Conservation (phyloP, 2,329 filamentous ascomycete genomes). For the Rachicladosporium sp. region DNA sequence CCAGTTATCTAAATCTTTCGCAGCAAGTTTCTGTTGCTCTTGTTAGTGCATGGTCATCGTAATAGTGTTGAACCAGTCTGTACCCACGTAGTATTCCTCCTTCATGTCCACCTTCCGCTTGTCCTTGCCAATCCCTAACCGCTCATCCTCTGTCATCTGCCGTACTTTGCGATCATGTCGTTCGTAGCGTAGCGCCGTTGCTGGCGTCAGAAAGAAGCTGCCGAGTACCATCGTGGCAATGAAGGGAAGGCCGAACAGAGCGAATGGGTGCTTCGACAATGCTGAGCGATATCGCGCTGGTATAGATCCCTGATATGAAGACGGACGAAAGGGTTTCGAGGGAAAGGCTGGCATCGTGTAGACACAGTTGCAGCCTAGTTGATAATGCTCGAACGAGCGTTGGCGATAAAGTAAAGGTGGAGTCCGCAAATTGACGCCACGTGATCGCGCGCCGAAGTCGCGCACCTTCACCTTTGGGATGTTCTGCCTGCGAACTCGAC, state of each 20-base stretch:
- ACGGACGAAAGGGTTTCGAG: conserved; percentile 45
- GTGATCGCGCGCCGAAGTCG: too few relatives aligned
- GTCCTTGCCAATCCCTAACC: conserved; percentile 63
- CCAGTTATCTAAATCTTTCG: conserved; percentile 90
- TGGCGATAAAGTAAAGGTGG: too few relatives aligned
- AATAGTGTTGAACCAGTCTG: not conserved
- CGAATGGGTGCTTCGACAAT: conserved; percentile 71
- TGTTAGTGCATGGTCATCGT: not conserved
- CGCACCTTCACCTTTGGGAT: too few relatives aligned
- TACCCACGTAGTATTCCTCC: conserved; percentile 75
- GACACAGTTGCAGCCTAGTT: not conserved
- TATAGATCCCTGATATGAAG: conserved; percentile 54
- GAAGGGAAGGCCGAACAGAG: conserved; percentile 89
- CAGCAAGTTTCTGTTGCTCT: conserved; percentile 53
- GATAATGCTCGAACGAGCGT: too few relatives aligned
- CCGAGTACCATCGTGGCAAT: conserved; percentile 79
- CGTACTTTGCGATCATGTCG: conserved; percentile 80
- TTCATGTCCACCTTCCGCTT: conserved; percentile 63
- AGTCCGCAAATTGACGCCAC: too few relatives aligned
- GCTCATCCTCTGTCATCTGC: conserved; percentile 74
- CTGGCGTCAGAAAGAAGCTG: conserved; percentile 88
- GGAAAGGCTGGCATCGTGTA: conserved; percentile 23
- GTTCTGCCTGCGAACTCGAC: too few relatives aligned
- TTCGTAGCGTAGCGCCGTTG: conserved; percentile 88
- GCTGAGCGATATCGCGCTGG: conserved; percentile 64